Evolutionary conservation across 2,329 filamentous ascomycete species (phyloP).

Genomic region (Gnomoniopsis sp.): DNA sequence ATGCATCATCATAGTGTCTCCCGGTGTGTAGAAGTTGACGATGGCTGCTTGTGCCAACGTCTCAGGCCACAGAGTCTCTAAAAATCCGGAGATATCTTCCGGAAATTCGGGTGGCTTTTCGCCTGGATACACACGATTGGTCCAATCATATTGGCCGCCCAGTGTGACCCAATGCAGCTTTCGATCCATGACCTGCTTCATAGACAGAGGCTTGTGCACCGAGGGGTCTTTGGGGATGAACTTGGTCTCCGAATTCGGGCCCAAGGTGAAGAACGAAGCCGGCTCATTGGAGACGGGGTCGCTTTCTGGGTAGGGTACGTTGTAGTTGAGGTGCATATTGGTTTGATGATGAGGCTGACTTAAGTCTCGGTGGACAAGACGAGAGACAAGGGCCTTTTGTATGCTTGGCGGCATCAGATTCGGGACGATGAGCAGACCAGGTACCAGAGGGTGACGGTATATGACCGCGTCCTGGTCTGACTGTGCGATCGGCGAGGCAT

Average conservation of each 20-base stretch:
- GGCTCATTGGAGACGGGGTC: slow-evolving; percentile 1
- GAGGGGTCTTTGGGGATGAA: slow-evolving; percentile 66
- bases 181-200: slow-evolving; percentile 68
- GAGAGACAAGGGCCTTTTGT: slow-evolving; percentile 68
- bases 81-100: slow-evolving; percentile 62
- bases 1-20: slow-evolving; percentile 89
- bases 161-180: slow-evolving; percentile 92
- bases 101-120: slow-evolving; percentile 71
- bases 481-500: slow-evolving; percentile 27
- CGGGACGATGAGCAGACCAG: slow-evolving; percentile 76
- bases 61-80: slow-evolving; percentile 69
- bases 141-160: slow-evolving; percentile 97
- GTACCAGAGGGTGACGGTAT: slow-evolving; percentile 64
- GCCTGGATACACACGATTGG: slow-evolving; percentile 73
- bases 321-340: slow-evolving; percentile 57
- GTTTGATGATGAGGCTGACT: slow-evolving; percentile 72
- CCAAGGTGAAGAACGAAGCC: slow-evolving; percentile 52
- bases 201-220: slow-evolving; percentile 71
- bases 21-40: slow-evolving; percentile 86
- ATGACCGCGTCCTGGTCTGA: slow-evolving; percentile 42
- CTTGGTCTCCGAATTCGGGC: slow-evolving; percentile 47
- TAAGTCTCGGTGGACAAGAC: slow-evolving; percentile 65
- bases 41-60: slow-evolving; percentile 87
- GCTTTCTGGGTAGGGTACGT: slow-evolving; percentile 27
- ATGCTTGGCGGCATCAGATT: slow-evolving; percentile 65